Conservation (phyloP, 768 basidiomycete species). For the Wakefieldia striispora region DNA sequence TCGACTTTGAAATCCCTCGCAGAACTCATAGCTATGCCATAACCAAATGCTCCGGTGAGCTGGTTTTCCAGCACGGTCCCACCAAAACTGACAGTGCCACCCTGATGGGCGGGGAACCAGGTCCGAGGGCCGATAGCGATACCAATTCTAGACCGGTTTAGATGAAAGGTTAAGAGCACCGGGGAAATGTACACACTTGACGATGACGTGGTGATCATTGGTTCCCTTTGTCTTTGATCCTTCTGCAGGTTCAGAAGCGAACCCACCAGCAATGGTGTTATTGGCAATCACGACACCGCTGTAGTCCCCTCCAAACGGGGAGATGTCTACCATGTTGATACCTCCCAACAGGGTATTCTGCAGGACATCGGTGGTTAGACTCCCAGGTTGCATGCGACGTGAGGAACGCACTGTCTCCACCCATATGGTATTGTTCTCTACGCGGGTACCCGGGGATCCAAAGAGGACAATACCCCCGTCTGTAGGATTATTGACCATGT, state of each 20-base stretch:
- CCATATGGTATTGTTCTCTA: constrained; percentile 78
- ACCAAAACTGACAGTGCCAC: constrained; percentile 51
- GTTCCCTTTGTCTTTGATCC: constrained; percentile 46
- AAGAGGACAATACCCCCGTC: constrained; percentile 82
- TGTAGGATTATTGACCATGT: constrained; percentile 68
- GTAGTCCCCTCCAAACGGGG: constrained; percentile 67
- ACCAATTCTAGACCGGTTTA: constrained; percentile 56
- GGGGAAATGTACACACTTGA: constrained; percentile 53
- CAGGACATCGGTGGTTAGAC: neutral
- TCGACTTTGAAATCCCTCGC: constrained; percentile 65
- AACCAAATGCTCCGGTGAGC: constrained; percentile 68
- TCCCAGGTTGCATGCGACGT: neutral
- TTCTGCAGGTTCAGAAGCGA: constrained; percentile 47
- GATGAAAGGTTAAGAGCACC: neutral
- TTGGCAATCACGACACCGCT: constrained; percentile 61
- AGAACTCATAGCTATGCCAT: constrained; percentile 65
- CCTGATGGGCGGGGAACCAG: constrained; percentile 65
- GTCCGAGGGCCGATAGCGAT: constrained; percentile 75
- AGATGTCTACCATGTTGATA: constrained; percentile 75
- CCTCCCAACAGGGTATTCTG: constrained; percentile 72
- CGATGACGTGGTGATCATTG: constrained; percentile 59
- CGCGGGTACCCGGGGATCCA: constrained; percentile 67
- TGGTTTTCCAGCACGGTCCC: constrained; percentile 57
- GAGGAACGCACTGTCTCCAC: constrained; percentile 52
- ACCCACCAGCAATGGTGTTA: constrained; percentile 69